Base-by-base conservation (phyloP, 371 early-diverging fungal species). In the Mucor velutinosus region DNA sequence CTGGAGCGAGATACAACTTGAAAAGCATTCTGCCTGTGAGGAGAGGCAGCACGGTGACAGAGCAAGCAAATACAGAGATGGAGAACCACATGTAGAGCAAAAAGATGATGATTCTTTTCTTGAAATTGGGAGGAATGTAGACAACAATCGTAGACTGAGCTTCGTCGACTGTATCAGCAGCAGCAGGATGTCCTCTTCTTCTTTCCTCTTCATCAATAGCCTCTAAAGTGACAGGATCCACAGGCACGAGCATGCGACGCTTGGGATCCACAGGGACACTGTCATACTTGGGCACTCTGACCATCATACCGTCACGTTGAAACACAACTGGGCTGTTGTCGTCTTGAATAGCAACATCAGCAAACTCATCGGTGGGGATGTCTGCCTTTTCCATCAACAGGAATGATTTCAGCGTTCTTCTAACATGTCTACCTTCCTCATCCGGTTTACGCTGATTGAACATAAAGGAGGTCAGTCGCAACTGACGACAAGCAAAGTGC, bases 391-490 rank as follows among this genome's bases (percentile, higher is more conserved):
- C 30, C 29, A 62, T n/a, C 3, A 62, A 25, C 0, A 75, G 12
- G 43, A 29, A 62, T 19, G 75, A 58, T 25, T 63, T 71, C 3
- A 67, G 41, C 0, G 69, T 65, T 15, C 55, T 57, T 57, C 71
- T 37, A 5, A 70, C 66, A 61, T 67, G 67, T 8, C 37, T 23
- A 15, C 76, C 74, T 60, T 76, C 71, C 70, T 95, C 95, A 47
- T 88, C 91, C 0, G 78, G 72, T 60, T 77, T 76, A 12, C 88
- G 84, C 23, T 82, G 85, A 35, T 94, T 93, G 70, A 95, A 90
- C 83, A 97, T 85, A 71, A 95, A 95, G n/a, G 91, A 88, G 7
- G 93, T 86, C 57, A 97, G 72, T 1, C 95, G 89, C 35, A 94
- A 74, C n/a, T 71, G 70, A 8, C 81, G 79, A 1, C 94, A 89